Evolutionary conservation across 2,329 filamentous ascomycete species (phyloP), one percentile per base, ranked within the genome.

Genomic region (Waltergamsia citrina): DNA sequence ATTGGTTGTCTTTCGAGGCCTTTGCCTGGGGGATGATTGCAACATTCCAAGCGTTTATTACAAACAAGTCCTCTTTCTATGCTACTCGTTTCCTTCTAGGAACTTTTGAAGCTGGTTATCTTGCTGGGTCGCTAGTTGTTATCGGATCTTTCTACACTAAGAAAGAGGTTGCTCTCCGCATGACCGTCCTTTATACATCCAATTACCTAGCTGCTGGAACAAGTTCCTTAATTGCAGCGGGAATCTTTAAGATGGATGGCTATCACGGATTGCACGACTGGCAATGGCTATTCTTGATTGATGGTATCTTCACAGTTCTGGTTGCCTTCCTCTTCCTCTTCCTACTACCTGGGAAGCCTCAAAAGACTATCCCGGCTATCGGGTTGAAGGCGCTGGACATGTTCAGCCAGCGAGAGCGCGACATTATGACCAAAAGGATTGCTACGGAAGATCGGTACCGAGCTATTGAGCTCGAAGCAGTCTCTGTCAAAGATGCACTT

Each of bases 1-100:
- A 61, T 30, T 74, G 70, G 70, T 52, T 74, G 1, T 65, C 68
- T 0, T 53, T 62, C 0, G 68, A 74, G 43, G 49, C 74, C 14
- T 67, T 73, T 41, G 55, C 67, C 27, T 74, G 64, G 35, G 69
- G 70, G 4, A 54, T 63, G n/a, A 66, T 74, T 32, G 65, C 60
- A 16, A 69, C 65, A 1, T 71, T 74, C 43, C 70, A 74, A 43
- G 60, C 66, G 4, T 74, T 70, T 43, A 57, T 67, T 29, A 54
- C 52, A 17, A 60, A 52, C 20, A 65, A 67, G 27, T 56, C 54
- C 2, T 58, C 58, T 3, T 74, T 63, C 41, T 49, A 74, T 17
- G 58, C 54, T 0, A 69, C 67, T 0, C 57, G 70, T 0, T 58
- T 74, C 33, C 49, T 74, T 2, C 59, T 74, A 1, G 69, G 69